These are phyloP conservation scores for Pouteria glomerata DNA, from an alignment of 148 eudicot species.

Conservation along the genomic window DNA sequence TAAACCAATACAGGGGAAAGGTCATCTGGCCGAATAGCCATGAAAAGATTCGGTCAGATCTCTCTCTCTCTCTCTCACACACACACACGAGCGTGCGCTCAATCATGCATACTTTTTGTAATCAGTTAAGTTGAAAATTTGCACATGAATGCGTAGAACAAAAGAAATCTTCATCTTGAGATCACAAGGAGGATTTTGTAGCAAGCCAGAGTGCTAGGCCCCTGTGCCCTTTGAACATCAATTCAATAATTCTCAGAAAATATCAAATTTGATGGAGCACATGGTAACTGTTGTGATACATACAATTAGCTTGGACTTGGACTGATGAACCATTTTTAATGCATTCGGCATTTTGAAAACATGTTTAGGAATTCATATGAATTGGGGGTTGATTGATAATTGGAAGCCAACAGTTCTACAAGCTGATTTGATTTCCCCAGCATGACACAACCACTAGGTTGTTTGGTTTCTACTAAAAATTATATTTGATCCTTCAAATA, in stretches of 20 bases:
- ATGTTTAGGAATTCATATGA: not conserved
- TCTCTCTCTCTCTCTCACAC: constrained; percentile 8
- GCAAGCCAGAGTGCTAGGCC: no score
- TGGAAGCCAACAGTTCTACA: not conserved
- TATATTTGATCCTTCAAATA: not conserved
- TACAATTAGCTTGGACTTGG: no score
- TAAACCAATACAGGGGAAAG: constrained; percentile 67
- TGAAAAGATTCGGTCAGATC: constrained; percentile 84
- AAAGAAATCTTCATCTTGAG: not conserved
- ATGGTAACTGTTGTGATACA: no score
- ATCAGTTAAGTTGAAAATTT: no score
- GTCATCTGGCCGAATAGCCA: constrained; percentile 83
- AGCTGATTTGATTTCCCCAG: not conserved
- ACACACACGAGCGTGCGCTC: not conserved
- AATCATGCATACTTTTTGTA: no score
- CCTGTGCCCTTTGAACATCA: not conserved
- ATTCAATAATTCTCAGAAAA: not conserved
- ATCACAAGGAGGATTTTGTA: not conserved
- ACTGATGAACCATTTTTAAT: not conserved
- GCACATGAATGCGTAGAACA: no score
- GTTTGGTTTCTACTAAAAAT: not conserved
- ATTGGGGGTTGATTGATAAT: not conserved
- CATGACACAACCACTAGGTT: not conserved
- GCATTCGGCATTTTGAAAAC: not conserved
- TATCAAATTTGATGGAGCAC: not conserved